Percentiles rank a stretch among this genome's conserved stretches.
phyloP scores from a whole-genome alignment of 106 monocot genomes.

The Chionographis japonica region DNA sequence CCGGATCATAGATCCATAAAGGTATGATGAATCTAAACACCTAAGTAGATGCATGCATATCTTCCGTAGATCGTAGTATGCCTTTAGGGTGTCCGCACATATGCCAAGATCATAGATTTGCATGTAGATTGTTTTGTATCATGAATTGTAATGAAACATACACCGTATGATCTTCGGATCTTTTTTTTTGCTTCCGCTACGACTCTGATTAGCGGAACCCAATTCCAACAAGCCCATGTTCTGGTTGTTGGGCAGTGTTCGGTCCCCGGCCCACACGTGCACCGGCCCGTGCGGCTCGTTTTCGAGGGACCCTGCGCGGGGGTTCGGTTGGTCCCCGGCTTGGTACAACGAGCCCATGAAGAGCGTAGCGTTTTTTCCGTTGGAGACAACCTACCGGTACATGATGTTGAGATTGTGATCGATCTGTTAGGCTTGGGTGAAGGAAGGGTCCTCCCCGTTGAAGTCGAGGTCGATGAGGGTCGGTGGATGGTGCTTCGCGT shows the following conservation, averaged over 20 bases:
- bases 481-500: constrained; percentile 28
- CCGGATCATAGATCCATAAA: no score
- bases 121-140: no score
- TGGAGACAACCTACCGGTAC: constrained; percentile 50
- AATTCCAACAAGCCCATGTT: constrained; percentile 55
- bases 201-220: no score
- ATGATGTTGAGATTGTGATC: constrained; percentile 48
- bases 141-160: no score
- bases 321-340: constrained; percentile 22
- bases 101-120: no score
- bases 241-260: not conserved
- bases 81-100: no score
- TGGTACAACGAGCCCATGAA: constrained; percentile 47
- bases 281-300: constrained; percentile 26
- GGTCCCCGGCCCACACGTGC: constrained; percentile 33
- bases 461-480: constrained; percentile 27
- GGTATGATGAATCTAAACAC: no score
- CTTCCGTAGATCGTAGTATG: no score
- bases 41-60: no score
- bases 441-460: constrained; percentile 1
- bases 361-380: constrained; percentile 29
- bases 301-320: constrained; percentile 40
- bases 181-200: no score
- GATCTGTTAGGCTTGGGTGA: constrained; percentile 16
- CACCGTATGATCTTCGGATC: no score